Evolutionary conservation across 352 stramenopile species (phyloP).

Genomic region (Phytopythium helicoides): DNA sequence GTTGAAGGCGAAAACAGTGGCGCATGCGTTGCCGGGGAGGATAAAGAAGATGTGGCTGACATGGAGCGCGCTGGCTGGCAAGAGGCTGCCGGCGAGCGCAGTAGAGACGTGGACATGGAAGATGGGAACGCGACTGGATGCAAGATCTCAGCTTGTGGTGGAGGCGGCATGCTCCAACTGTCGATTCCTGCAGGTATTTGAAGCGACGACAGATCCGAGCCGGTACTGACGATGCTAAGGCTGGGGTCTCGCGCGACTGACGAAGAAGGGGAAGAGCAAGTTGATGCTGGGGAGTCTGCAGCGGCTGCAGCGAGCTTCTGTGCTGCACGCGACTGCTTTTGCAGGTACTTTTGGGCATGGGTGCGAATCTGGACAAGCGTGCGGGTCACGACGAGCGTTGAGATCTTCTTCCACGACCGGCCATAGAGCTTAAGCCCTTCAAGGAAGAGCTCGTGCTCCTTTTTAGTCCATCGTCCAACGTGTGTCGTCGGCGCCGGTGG

Average conservation of each 20-base stretch:
- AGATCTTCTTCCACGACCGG: slow-evolving; percentile 92
- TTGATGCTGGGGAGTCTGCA: not conserved
- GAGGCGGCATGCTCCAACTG: slow-evolving; percentile 5
- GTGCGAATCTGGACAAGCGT: slow-evolving; percentile 95
- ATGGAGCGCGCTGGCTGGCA: not conserved
- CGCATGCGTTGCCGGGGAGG: slow-evolving; percentile 12
- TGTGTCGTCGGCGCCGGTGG: slow-evolving; percentile 17
- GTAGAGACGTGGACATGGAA: slow-evolving; percentile 15
- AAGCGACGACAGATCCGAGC: too few species aligned
- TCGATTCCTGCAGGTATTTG: not conserved
- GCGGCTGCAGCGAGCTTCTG: slow-evolving; percentile 25
- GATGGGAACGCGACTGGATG: slow-evolving; percentile 28
- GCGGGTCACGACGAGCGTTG: slow-evolving; percentile 69
- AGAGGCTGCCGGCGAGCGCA: slow-evolving; percentile 2
- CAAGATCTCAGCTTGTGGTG: slow-evolving; percentile 7
- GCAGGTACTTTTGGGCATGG: slow-evolving; percentile 97
- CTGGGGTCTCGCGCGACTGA: not conserved
- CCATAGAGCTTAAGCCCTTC: slow-evolving; percentile 83
- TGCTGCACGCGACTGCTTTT: slow-evolving; percentile 74
- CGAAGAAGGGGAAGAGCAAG: slow-evolving; percentile 1
- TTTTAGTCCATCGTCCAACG: slow-evolving; percentile 87
- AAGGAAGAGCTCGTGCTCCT: slow-evolving; percentile 87
- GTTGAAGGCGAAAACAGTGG: not conserved
- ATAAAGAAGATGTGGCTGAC: not conserved
- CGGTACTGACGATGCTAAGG: not conserved